Conservation (phyloP, 768 basidiomycete species). For the Holtermannia corniformis region DNA sequence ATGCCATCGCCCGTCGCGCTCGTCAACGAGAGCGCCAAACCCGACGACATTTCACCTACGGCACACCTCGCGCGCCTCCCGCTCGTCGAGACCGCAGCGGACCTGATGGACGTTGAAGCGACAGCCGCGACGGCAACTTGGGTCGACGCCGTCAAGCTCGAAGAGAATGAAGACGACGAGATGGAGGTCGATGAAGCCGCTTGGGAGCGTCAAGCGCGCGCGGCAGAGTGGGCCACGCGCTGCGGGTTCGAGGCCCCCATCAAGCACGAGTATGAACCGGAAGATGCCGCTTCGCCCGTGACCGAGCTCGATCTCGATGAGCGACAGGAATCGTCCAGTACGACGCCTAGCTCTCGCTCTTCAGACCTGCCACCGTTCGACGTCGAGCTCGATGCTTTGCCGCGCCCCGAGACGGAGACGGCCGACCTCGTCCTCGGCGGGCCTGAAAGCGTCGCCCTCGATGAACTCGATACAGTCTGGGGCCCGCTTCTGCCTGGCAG, state of each 20-base stretch:
- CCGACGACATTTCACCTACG: neutral
- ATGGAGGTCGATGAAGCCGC: slow-evolving; percentile 11
- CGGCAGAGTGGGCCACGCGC: neutral
- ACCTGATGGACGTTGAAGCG: slow-evolving; percentile 17
- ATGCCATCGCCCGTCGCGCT: slow-evolving; percentile 6
- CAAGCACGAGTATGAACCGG: slow-evolving; percentile 21
- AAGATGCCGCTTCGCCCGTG: slow-evolving; percentile 29
- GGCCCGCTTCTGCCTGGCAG: slow-evolving; percentile 3
- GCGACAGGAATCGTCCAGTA: slow-evolving; percentile 16
- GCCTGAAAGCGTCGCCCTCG: slow-evolving; percentile 29
- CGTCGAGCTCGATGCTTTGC: slow-evolving; percentile 5
- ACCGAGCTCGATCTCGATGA: slow-evolving; percentile 13
- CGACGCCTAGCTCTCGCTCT: slow-evolving; percentile 20
- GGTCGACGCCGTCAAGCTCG: neutral
- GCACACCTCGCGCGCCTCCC: neutral
- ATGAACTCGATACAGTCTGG: slow-evolving; percentile 24
- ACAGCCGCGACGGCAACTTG: neutral
- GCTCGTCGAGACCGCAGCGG: slow-evolving; percentile 1
- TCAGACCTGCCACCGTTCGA: slow-evolving; percentile 25
- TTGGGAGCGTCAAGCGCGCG: neutral
- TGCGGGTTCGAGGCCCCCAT: neutral
- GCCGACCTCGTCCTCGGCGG: slow-evolving; percentile 23
- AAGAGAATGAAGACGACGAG: neutral
- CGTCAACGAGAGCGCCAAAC: no score
- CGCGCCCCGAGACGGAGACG: no score